Evolutionary conservation across 2,329 filamentous ascomycete genomes (phyloP), one percentile per base, ranked within the genome.

Genomic region (Diaporthe citriasiana): DNA sequence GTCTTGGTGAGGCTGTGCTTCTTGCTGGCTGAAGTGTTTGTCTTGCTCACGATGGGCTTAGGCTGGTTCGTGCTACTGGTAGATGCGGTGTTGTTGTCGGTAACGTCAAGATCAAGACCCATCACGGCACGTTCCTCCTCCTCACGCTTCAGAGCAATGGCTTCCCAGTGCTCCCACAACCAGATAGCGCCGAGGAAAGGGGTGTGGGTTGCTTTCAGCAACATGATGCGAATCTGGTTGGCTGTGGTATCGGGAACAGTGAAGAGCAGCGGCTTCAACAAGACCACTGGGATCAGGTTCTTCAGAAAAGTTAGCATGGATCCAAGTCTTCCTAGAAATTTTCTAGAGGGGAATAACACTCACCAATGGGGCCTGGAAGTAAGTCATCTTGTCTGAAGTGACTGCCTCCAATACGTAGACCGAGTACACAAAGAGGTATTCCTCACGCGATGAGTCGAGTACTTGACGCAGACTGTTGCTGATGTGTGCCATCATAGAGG

Each of bases 401-500:
- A 73, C 71, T 10, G 71, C 65, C 33, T 73, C 71, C 35, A 73
- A 33, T n/a, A 73, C 71, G 12, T 73, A 73, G 9, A 73, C 71
- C 15, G 71, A 73, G 42, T 73, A 73, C 10, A 73, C 71, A n/a
- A 47, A 73, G 17, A 73, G 63, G 56, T 73, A 73, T n/a, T 73
- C 71, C 45, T 73, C 71, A 30, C 71, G 53, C 7, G 71, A 70
- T 17, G 71, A 73, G 35, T 70, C 65, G 30, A 73, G 63, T 1
- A 73, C 65, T 56, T 70, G 65, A 17, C 71, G 53, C 65, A 73
- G 65, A 45, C 71, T 73, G 38, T 73, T 73, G 65, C 71, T 73
- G 55, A 73, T 73, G 38, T 73, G 71, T 38, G 71, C 71, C 71
- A 73, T 73, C 71, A 73, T 73, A 9, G 63, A 70, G 33, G 71